Conservation (phyloP, 2,329 filamentous ascomycete species). For the Sporothrix pseudoabietina region DNA sequence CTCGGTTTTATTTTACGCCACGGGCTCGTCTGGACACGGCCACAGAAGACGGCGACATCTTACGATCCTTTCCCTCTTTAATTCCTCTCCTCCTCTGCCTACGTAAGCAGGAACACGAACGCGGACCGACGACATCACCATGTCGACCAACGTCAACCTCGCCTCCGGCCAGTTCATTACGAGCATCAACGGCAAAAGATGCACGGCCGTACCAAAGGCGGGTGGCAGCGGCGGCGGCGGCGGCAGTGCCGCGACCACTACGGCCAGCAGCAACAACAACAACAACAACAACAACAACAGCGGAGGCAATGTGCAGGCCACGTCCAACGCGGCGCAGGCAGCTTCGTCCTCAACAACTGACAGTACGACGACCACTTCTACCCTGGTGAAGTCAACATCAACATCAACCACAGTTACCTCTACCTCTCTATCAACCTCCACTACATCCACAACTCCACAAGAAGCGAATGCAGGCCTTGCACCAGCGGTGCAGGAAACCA, state of each 20-base stretch:
- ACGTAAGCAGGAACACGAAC: not conserved
- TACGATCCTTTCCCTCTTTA: not conserved
- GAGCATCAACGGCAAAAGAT: conserved; percentile 53
- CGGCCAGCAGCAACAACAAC: conserved; percentile 27
- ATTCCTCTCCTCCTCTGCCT: not conserved
- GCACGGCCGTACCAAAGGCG: conserved; percentile 55
- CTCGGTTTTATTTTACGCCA: not conserved
- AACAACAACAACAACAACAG: conserved; percentile 26
- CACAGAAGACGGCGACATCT: conserved; percentile 27
- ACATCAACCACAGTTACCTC: conserved; percentile 33
- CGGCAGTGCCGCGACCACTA: conserved; percentile 31
- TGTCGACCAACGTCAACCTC: conserved; percentile 50
- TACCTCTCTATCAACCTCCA: conserved; percentile 30
- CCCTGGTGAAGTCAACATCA: conserved; percentile 34
- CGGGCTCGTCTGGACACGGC: conserved; percentile 34
- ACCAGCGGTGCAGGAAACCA: conserved; percentile 27
- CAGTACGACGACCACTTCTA: conserved; percentile 45
- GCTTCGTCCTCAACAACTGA: conserved; percentile 25
- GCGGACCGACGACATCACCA: conserved; percentile 36
- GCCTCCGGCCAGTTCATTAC: conserved; percentile 54
- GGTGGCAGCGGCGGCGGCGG: conserved; percentile 31
- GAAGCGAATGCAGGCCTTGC: conserved; percentile 28
- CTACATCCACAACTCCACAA: conserved; percentile 21
- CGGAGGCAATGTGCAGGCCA: conserved; percentile 29
- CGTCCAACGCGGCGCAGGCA: conserved; percentile 7